phyloP scores from a whole-genome alignment of 768 basidiomycete genomes.

The Auriculariales sp. region DNA sequence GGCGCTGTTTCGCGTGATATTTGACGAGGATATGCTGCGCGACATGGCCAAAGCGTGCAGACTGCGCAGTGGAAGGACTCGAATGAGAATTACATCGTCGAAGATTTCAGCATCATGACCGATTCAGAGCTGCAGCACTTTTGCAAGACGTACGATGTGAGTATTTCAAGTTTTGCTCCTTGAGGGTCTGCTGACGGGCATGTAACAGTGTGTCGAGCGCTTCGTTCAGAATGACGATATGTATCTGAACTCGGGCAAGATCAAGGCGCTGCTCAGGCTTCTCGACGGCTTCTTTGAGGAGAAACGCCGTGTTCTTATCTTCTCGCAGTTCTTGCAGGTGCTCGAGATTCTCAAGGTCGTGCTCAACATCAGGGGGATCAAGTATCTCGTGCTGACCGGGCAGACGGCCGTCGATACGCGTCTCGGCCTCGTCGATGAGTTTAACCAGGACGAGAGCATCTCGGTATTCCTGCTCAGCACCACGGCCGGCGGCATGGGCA shows the following conservation, averaged over 20 bases:
- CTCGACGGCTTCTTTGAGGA: slow-evolving; percentile 51
- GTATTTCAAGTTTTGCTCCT: no score
- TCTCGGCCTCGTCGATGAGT: slow-evolving; percentile 31
- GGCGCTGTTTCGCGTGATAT: slow-evolving; percentile 82
- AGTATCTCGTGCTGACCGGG: slow-evolving; percentile 29
- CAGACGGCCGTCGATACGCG: slow-evolving; percentile 29
- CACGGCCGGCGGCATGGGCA: slow-evolving; percentile 22
- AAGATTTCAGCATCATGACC: slow-evolving; percentile 99
- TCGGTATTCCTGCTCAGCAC: slow-evolving; percentile 28
- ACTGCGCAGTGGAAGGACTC: slow-evolving; percentile 69
- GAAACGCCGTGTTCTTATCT: slow-evolving; percentile 75
- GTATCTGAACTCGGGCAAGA: slow-evolving; percentile 81
- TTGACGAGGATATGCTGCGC: slow-evolving; percentile 60
- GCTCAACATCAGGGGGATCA: slow-evolving; percentile 21
- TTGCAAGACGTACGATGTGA: slow-evolving; percentile 76
- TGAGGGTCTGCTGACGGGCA: neutral
- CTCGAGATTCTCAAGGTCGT: slow-evolving; percentile 30
- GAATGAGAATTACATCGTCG: slow-evolving; percentile 60
- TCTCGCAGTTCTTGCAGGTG: slow-evolving; percentile 47
- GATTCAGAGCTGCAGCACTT: slow-evolving; percentile 89
- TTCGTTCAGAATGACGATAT: slow-evolving; percentile 59
- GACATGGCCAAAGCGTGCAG: slow-evolving; percentile 69
- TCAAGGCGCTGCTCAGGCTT: slow-evolving; percentile 58
- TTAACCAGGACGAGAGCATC: slow-evolving; percentile 28
- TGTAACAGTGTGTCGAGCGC: slow-evolving; percentile 47